These are phyloP conservation scores for Aspergillus nomiae DNA, from an alignment of 2,329 filamentous ascomycete genomes.

Conservation along the genomic window DNA sequence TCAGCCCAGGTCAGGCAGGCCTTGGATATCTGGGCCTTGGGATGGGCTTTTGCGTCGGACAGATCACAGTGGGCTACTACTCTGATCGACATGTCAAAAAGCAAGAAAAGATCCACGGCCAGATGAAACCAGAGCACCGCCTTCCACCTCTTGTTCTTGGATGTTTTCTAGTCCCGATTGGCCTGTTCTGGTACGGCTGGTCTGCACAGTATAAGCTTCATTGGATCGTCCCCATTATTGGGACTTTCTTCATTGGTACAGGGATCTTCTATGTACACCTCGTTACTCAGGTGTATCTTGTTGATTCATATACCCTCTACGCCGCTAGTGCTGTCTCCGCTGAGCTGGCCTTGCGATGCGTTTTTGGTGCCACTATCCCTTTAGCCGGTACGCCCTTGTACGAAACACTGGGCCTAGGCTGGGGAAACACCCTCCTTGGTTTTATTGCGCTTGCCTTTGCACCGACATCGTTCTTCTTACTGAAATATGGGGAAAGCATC, in stretches of 20 bases:
- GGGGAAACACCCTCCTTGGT: conserved; percentile 18
- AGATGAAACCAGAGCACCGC: conserved; percentile 50
- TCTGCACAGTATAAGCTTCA: conserved; percentile 17
- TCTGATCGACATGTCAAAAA: conserved; percentile 15
- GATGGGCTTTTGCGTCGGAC: conserved; percentile 31
- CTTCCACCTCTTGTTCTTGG: conserved; percentile 55
- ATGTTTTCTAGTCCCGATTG: conserved; percentile 50
- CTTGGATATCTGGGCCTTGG: conserved; percentile 35
- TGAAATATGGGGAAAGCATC: conserved; percentile 19
- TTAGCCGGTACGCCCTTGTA: conserved; percentile 16
- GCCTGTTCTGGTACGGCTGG: conserved; percentile 29
- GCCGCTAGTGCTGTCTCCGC: conserved; percentile 19
- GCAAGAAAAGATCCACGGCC: conserved; percentile 12
- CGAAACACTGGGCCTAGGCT: conserved; percentile 16
- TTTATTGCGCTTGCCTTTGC: conserved; percentile 19
- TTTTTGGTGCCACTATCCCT: conserved; percentile 18
- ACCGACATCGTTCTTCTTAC: conserved; percentile 10
- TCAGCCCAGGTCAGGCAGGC: conserved; percentile 30
- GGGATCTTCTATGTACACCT: conserved; percentile 28
- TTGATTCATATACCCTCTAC: conserved; percentile 19
- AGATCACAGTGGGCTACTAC: conserved; percentile 28
- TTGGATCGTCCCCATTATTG: conserved; percentile 25
- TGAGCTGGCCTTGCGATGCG: conserved; percentile 16
- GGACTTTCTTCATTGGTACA: conserved; percentile 35
- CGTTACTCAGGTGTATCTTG: conserved; percentile 18